Evolutionary conservation across 139 green algal species (phyloP).

Genomic region (Nannochloris sp.): DNA sequence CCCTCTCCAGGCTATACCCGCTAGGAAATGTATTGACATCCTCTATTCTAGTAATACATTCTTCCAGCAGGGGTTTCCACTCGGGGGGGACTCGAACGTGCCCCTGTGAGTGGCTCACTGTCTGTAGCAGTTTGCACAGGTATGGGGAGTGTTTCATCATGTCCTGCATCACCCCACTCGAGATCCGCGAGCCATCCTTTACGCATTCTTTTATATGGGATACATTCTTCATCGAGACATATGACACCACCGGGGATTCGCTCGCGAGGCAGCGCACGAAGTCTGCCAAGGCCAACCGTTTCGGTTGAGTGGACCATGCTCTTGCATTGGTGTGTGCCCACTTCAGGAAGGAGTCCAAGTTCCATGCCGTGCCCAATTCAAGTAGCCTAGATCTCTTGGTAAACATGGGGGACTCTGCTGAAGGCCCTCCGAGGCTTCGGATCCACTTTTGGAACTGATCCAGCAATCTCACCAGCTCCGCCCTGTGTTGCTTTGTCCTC

Average conservation of each 20-base stretch:
- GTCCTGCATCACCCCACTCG: neutral
- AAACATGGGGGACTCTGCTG: neutral
- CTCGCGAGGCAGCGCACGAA: neutral
- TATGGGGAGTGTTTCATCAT: neutral
- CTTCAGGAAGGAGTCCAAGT: neutral
- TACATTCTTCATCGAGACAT: neutral
- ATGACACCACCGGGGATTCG: neutral
- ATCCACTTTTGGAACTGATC: neutral
- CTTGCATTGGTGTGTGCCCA: neutral
- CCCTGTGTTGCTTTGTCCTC: neutral
- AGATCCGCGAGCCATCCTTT: neutral
- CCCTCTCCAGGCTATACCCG: neutral
- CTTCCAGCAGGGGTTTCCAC: neutral
- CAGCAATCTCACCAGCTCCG: neutral
- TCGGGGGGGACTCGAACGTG: neutral
- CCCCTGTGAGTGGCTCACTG: neutral
- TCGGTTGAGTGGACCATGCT: neutral
- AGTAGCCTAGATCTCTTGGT: neutral
- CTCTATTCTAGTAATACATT: neutral
- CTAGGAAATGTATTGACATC: neutral
- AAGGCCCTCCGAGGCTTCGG: neutral
- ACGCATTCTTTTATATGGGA: neutral
- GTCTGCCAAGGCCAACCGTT: neutral
- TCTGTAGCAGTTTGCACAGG: neutral
- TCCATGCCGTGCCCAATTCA: neutral